Evolutionary conservation across 192 early-diverging fungal species (phyloP), one percentile per base, ranked within the genome.

Genomic region (Dissophora globulifera): DNA sequence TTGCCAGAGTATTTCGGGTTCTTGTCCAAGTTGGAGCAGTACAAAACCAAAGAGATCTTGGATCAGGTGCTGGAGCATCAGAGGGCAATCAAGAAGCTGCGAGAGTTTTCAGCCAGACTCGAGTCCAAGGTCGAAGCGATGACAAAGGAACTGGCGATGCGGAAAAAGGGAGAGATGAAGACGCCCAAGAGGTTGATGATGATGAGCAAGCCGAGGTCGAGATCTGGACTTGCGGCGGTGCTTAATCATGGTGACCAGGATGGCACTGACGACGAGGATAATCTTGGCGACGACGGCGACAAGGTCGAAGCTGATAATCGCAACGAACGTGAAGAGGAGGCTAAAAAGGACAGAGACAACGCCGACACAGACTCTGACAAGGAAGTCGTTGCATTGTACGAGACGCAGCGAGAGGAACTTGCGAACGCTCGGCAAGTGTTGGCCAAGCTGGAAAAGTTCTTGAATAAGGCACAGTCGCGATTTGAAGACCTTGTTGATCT

Each of bases 61-160:
- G 72, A 76, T 23, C 72, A 76, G 13, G 64, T 76, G 6, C 40
- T 76, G 32, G 72, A 76, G 12, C 72, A 76, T 25, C 72, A 76
- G 29, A 75, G 61, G 51, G 42, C 57, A 15, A 65, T 75, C 15
- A 19, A 29, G 12, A 58, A 61, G 11, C 16, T 75, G 49, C 20
- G 3, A 17, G 27, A 4, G 6, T 75, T 75, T 32, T 42, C 23
- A 35, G 15, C 38, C 16, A 58, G 33, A 19, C 5, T 75, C 11
- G 56, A 65, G 50, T 16, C 15, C 0, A 53, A 49, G 32, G 19
- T 75, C 8, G 71, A 38, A 3, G 22, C 23, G 16, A 20, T 65
- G 32, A 27, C 26, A 0, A 40, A 46, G 23, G n/a, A 17, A 2
- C 16, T 60, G 0, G n/a, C n/a, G n/a, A n/a, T n/a, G n/a, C n/a